phyloP scores from a whole-genome alignment of 148 eudicot genomes.

The Cornus suecica region DNA sequence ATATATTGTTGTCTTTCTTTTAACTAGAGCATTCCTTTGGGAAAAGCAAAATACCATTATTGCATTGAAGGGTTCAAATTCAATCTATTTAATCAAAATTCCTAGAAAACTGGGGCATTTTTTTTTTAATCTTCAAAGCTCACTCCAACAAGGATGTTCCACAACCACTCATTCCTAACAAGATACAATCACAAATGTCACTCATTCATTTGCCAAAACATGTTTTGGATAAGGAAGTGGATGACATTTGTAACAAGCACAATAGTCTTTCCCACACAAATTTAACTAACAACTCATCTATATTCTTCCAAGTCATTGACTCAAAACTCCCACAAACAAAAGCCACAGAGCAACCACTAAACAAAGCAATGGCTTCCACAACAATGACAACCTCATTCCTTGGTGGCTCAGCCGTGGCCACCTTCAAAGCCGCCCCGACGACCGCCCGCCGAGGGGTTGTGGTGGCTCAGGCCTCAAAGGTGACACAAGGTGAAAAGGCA shows the following conservation, averaged over 20 bases:
- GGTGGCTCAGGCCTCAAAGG: slow-evolving; percentile 49
- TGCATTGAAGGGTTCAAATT: too few relatives aligned
- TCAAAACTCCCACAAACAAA: background rate
- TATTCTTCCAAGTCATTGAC: background rate
- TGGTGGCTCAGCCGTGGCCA: slow-evolving; percentile 27
- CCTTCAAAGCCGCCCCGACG: slow-evolving; percentile 29
- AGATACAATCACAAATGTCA: slow-evolving; percentile 47
- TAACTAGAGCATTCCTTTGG: too few relatives aligned
- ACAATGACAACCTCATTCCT: slow-evolving; percentile 57
- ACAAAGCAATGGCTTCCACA: slow-evolving; percentile 57
- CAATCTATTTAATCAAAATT: too few relatives aligned
- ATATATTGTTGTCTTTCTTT: too few relatives aligned
- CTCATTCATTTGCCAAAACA: slow-evolving; percentile 32
- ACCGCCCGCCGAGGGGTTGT: slow-evolving; percentile 28
- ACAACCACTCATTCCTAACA: slow-evolving; percentile 19
- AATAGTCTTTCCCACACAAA: slow-evolving; percentile 6
- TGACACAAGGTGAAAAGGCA: slow-evolving; percentile 20
- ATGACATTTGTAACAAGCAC: slow-evolving; percentile 16
- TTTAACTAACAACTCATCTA: slow-evolving; percentile 1
- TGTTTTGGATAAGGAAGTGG: slow-evolving; percentile 48
- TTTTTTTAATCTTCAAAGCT: background rate
- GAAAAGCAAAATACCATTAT: too few relatives aligned
- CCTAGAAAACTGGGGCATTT: background rate
- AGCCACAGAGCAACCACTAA: background rate
- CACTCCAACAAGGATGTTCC: background rate